Evolutionary conservation across 257 asterid species (phyloP), one percentile per base, ranked within the genome.

Genomic region (Capsicum chinense): DNA sequence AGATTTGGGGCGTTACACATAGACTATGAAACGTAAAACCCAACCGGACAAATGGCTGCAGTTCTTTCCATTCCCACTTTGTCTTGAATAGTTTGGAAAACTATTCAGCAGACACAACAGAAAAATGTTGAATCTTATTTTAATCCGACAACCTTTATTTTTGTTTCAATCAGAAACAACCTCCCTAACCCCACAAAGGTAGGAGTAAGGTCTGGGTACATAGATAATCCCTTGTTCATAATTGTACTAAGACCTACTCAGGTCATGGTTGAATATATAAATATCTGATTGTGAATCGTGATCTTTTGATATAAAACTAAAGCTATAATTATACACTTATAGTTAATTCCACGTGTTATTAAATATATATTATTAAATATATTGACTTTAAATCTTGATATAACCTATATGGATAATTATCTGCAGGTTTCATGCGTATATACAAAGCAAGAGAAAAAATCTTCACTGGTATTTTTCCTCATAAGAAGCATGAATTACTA

Each of bases 11-110:
- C 33, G 0, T 26, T 26, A 26, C 33, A 26, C 35, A 35, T 4
- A 62, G 44, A 70, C 21, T 62, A 66, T 14, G 60, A 79, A 26
- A 58, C 13, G 66, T 59, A 79, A 60, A 39, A 88, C 59, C 85
- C 85, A 47, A 94, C 99, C 97, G 91, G 83, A 96, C 85, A 86
- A 88, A 96, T 87, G 98, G 97, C 84, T 90, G 91, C 19, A 96
- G 90, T 90, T 94, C 99, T 85, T 92, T 96, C 97, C 97, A 91
- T 83, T 94, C 97, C 99, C 99, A 95, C 88, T 88, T 95, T n/a
- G 90, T 84, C 88, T 93, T 88, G 85, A 95, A 95, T 50, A 95
- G 91, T 7, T 84, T 52, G 1, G 88, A 85, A 83, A 95, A 95
- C 3, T 98, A 92, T 84, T 96, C 97, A 9, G 89, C 90, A 8